Evolutionary conservation across 179 eudicot species (phyloP).

Genomic region (Silene coronaria): DNA sequence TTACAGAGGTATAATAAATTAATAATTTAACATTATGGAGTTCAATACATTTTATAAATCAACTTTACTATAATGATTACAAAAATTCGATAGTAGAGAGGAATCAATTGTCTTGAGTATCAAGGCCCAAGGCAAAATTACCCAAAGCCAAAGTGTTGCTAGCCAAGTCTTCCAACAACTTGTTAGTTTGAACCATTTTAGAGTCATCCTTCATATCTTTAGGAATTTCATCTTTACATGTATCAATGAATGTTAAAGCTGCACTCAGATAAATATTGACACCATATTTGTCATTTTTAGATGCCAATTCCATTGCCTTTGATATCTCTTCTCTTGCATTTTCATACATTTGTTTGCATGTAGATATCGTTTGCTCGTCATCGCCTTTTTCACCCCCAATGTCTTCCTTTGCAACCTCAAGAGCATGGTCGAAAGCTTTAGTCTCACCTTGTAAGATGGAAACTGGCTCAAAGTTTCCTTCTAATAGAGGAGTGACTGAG

Average conservation of each 20-base stretch:
- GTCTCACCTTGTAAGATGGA: background rate
- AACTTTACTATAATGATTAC: too few relatives aligned
- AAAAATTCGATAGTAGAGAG: too few relatives aligned
- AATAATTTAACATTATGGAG: too few relatives aligned
- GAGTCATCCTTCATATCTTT: background rate
- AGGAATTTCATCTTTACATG: conserved; percentile 20
- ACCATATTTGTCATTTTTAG: conserved; percentile 20
- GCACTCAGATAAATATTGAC: conserved; percentile 26
- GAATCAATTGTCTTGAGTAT: background rate
- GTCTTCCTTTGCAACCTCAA: conserved; percentile 9
- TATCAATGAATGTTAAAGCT: conserved; percentile 20
- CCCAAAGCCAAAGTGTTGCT: conserved; percentile 23
- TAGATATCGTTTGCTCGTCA: background rate
- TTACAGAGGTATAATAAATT: too few relatives aligned
- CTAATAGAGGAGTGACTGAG: background rate
- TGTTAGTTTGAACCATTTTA: background rate
- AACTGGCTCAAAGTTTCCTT: background rate
- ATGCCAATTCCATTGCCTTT: conserved; percentile 18
- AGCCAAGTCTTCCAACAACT: conserved; percentile 13
- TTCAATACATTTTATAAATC: too few relatives aligned
- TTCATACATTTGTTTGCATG: conserved; percentile 27
- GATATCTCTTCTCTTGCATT: conserved; percentile 27
- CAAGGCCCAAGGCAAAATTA: conserved; percentile 9
- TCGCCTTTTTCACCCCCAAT: background rate
- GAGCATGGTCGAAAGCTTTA: conserved; percentile 16